A percentile compares a stretch with the other conserved stretches of the same genome.
Evolutionary conservation across 306 rosid species (phyloP).

Genomic region (Malus orientalis): DNA sequence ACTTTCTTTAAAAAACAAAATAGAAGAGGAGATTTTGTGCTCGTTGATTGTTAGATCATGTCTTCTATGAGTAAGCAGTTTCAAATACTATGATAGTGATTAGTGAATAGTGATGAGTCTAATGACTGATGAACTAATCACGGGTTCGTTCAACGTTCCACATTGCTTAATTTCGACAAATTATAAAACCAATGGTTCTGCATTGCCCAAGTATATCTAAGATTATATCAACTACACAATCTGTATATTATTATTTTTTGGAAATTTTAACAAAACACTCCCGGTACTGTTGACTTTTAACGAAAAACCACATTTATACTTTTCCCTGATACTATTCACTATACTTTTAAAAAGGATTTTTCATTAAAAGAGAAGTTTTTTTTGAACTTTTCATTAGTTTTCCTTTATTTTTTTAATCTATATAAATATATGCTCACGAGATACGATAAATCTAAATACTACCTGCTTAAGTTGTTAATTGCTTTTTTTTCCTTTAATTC

Average conservation of each 20-base stretch:
- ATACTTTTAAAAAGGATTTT: too few species aligned
- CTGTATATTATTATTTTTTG: not conserved
- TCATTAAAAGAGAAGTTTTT: too few species aligned
- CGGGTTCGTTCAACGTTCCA: not conserved
- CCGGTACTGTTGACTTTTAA: too few species aligned
- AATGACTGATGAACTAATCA: not conserved
- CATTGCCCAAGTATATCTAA: not conserved
- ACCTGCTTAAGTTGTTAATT: too few species aligned
- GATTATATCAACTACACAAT: not conserved
- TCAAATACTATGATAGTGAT: not conserved
- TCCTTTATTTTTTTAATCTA: not conserved
- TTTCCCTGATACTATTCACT: too few species aligned
- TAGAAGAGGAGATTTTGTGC: not conserved
- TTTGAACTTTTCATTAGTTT: too few species aligned
- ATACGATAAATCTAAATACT: too few species aligned
- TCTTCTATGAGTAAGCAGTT: not conserved
- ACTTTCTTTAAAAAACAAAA: not conserved
- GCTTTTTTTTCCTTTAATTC: too few species aligned
- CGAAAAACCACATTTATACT: too few species aligned
- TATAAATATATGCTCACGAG: not conserved
- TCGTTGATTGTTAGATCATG: not conserved
- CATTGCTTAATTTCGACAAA: not conserved
- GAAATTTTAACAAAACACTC: too few species aligned
- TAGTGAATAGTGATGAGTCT: not conserved
- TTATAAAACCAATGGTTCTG: not conserved